phyloP scores from a whole-genome alignment of 192 early-diverging fungal species.

The Ambispora gerdemannii region DNA sequence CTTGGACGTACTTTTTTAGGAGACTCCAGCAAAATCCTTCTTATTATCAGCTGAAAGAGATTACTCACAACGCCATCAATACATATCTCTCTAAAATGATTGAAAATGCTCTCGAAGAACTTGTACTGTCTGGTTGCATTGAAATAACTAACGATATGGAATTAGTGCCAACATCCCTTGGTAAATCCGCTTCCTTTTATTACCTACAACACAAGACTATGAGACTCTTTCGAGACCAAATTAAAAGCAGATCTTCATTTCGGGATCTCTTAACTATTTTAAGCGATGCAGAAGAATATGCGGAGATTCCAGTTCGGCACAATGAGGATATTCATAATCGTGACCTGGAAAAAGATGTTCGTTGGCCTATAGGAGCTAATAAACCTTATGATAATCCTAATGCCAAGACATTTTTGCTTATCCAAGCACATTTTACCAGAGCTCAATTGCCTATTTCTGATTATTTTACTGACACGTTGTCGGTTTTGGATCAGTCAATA shows the following conservation, averaged over 20 bases:
- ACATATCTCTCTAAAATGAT: slow-evolving; percentile 78
- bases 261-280: slow-evolving; percentile 73
- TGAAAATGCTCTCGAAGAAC: slow-evolving; percentile 62
- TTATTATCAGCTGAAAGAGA: slow-evolving; percentile 87
- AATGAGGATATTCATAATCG: slow-evolving; percentile 91
- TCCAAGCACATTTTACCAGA: slow-evolving; percentile 87
- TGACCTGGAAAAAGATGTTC: slow-evolving; percentile 73
- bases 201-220: slow-evolving; percentile 86
- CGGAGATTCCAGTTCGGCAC: slow-evolving; percentile 89
- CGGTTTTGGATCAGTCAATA: slow-evolving; percentile 88
- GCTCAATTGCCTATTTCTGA: slow-evolving; percentile 80
- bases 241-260: slow-evolving; percentile 48
- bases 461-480: slow-evolving; percentile 85
- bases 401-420: slow-evolving; percentile 83
- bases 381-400: slow-evolving; percentile 80
- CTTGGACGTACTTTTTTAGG: slow-evolving; percentile 96
- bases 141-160: slow-evolving; percentile 63
- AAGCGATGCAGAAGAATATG: slow-evolving; percentile 82
- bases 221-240: slow-evolving; percentile 55
- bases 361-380: slow-evolving; percentile 57
- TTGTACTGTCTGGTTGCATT: slow-evolving; percentile 72
- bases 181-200: slow-evolving; percentile 87
- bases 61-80: slow-evolving; percentile 64
- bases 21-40: slow-evolving; percentile 90
- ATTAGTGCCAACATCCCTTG: slow-evolving; percentile 70